Conservation (phyloP, 345 rosid species). For the Salix dunnii region DNA sequence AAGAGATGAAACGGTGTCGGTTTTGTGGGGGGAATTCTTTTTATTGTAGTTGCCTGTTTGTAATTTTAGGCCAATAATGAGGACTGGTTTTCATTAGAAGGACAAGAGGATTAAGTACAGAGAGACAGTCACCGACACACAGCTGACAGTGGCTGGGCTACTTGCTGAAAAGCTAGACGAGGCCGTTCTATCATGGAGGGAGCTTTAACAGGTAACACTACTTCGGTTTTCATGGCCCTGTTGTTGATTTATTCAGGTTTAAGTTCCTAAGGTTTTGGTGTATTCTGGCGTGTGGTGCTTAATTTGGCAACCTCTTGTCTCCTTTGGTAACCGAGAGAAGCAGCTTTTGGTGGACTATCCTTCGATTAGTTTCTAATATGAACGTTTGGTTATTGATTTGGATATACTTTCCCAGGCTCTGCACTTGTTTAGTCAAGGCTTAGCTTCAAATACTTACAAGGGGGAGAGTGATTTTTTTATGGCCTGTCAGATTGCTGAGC, state of each 20-base stretch:
- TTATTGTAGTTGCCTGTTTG: not conserved
- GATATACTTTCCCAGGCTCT: not conserved
- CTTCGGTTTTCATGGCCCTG: not conserved
- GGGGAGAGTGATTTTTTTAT: not conserved
- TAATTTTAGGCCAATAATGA: not conserved
- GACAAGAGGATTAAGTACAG: no score
- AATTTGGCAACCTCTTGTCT: no score
- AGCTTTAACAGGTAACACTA: not conserved
- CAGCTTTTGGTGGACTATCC: no score
- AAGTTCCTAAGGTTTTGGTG: not conserved
- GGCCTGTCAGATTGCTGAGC: not conserved
- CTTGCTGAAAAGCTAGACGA: not conserved
- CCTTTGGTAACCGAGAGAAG: no score
- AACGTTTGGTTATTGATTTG: not conserved
- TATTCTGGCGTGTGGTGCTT: no score
- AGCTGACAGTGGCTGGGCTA: not conserved
- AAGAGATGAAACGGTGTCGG: not conserved
- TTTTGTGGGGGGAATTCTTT: not conserved
- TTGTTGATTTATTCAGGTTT: not conserved
- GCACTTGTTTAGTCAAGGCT: not conserved
- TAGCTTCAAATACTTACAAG: not conserved
- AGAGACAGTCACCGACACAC: not conserved
- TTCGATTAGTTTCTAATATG: no score
- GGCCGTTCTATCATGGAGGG: not conserved
- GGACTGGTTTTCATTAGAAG: not conserved